Conservation (phyloP, 148 eudicot species). For the Chenopodium formosanum region DNA sequence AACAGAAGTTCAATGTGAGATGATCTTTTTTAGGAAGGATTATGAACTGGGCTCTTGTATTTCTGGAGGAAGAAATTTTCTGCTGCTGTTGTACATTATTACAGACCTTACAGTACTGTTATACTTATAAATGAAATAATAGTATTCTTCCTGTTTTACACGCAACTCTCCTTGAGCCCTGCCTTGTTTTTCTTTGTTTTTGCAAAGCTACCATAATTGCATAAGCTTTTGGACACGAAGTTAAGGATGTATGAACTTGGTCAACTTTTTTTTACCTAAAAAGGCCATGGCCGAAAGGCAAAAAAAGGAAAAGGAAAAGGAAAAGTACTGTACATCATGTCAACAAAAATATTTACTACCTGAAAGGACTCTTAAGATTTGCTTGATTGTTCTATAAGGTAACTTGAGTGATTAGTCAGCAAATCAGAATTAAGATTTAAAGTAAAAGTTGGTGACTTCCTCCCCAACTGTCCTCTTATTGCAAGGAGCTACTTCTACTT, state of each 20-base stretch:
- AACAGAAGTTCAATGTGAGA: background rate
- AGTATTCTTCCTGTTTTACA: background rate
- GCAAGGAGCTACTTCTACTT: constrained; percentile 29
- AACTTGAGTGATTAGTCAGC: constrained; percentile 22
- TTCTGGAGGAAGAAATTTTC: background rate
- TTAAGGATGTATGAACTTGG: background rate
- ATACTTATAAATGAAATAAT: background rate
- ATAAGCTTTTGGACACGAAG: background rate
- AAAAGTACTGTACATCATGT: background rate
- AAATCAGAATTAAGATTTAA: background rate
- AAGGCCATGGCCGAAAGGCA: background rate
- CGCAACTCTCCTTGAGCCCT: background rate
- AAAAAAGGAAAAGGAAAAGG: too few relatives aligned
- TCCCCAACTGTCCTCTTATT: constrained; percentile 32
- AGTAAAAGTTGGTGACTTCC: constrained; percentile 42
- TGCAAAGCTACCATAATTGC: background rate
- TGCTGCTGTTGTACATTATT: background rate
- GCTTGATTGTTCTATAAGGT: constrained; percentile 1
- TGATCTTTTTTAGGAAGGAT: too few relatives aligned
- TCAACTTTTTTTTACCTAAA: background rate
- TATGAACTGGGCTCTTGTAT: background rate
- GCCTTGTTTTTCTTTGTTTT: background rate
- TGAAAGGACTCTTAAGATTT: background rate
- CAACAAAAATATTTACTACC: background rate
- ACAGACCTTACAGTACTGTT: too few relatives aligned